phyloP scores from a whole-genome alignment of 768 basidiomycete species.

The Paxillus rubicundulus region DNA sequence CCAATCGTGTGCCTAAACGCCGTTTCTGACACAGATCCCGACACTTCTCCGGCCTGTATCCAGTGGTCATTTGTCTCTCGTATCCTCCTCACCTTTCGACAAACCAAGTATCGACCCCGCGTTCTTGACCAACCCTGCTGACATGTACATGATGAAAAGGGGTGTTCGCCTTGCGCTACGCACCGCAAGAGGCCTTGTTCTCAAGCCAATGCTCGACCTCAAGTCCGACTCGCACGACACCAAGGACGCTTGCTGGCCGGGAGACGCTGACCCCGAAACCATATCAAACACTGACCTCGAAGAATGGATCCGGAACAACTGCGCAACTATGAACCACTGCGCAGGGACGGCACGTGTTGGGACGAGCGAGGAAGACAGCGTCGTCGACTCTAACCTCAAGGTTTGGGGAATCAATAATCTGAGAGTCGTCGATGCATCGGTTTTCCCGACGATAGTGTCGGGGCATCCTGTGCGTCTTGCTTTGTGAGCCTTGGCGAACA shows the following conservation, averaged over 20 bases:
- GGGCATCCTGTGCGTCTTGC: slow-evolving; percentile 36
- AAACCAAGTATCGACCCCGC: slow-evolving; percentile 13
- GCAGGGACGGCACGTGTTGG: slow-evolving; percentile 7
- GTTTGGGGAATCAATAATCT: slow-evolving; percentile 39
- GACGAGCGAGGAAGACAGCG: slow-evolving; percentile 25
- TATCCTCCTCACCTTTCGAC: slow-evolving; percentile 11
- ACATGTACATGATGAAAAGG: slow-evolving; percentile 15
- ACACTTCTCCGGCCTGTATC: slow-evolving; percentile 1
- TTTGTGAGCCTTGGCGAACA: neutral
- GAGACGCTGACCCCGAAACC: slow-evolving; percentile 17
- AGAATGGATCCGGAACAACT: slow-evolving; percentile 9
- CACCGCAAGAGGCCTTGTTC: slow-evolving; percentile 16
- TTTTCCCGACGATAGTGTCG: slow-evolving; percentile 37
- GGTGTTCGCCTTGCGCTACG: slow-evolving; percentile 19
- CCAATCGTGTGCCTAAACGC: neutral
- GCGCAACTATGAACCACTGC: slow-evolving; percentile 2
- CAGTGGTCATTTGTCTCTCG: neutral
- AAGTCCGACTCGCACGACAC: slow-evolving; percentile 8
- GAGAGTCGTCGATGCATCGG: slow-evolving; percentile 39
- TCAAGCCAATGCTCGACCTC: slow-evolving; percentile 8
- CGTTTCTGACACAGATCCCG: neutral
- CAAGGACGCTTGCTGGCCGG: slow-evolving; percentile 19
- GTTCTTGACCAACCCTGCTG: slow-evolving; percentile 16
- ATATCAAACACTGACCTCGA: slow-evolving; percentile 15
- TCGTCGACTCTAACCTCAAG: slow-evolving; percentile 37